Conservation (phyloP, 345 rosid genomes). For the Angophora floribunda region DNA sequence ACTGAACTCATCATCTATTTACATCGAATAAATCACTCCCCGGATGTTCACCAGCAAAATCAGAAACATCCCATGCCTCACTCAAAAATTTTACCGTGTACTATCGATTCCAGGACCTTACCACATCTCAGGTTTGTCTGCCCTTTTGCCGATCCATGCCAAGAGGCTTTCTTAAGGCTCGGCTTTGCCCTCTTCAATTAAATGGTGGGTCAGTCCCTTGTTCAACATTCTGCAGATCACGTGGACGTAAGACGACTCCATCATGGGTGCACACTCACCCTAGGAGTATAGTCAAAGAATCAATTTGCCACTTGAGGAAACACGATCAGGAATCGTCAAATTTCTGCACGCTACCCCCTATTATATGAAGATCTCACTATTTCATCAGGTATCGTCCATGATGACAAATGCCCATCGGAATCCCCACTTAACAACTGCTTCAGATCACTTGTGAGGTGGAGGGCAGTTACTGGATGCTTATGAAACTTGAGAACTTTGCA, state of each 20-base stretch:
- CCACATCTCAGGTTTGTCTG: background rate
- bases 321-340: background rate
- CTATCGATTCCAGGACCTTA: background rate
- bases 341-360: slow-evolving; percentile 25
- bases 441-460: slow-evolving; percentile 63
- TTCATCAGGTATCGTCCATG: slow-evolving; percentile 96
- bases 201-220: background rate
- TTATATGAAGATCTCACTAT: slow-evolving; percentile 51
- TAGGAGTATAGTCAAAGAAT: background rate
- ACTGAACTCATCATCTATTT: background rate
- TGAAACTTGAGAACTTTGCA: slow-evolving; percentile 82
- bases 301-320: slow-evolving; percentile 1
- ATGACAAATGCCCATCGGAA: slow-evolving; percentile 70
- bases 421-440: slow-evolving; percentile 97
- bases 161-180: background rate
- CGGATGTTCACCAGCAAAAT: slow-evolving; percentile 5
- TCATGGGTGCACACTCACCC: background rate
- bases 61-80: slow-evolving; percentile 2
- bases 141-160: background rate
- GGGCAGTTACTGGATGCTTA: slow-evolving; percentile 83
- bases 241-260: background rate
- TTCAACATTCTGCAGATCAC: background rate
- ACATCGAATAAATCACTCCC: background rate
- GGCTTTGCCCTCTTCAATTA: background rate
- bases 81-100: background rate